Evolutionary conservation across 2,329 filamentous ascomycete genomes (phyloP), one percentile per base, ranked within the genome.

Genomic region (Sclerotinia minor): DNA sequence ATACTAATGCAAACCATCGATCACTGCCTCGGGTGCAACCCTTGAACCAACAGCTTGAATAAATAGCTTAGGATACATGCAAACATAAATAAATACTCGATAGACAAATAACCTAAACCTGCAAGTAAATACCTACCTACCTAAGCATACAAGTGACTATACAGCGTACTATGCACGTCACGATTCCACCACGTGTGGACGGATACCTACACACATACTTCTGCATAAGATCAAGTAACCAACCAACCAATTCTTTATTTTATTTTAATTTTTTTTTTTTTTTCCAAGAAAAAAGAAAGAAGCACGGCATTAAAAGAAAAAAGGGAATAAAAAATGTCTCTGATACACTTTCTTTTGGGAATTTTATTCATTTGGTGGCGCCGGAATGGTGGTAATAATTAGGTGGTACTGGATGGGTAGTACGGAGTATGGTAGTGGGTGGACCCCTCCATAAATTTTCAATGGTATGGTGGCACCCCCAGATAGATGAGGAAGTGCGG

Each of bases 91-190:
- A 26, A 65, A 26, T 52, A 41, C 38, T 41, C 11, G 38, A n/a
- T 47, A 57, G 54, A n/a, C n/a, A n/a, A n/a, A n/a, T n/a, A n/a
- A n/a, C n/a, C n/a, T n/a, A n/a, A n/a, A n/a, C n/a, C n/a, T n/a
- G n/a, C n/a, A 29, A 29, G 29, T 29, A 29, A 29, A n/a, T n/a
- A n/a, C 29, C 29, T 29, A 29, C 29, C 29, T 29, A 5, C 29
- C 29, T 29, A 29, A 29, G 29, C 5, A 29, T 29, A 5, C 5
- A 47, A 60, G 17, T 38, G 58, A 24, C 49, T 52, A n/a, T n/a
- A n/a, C n/a, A n/a, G n/a, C n/a, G n/a, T n/a, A n/a, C n/a, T n/a
- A 52, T 66, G 64, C 64, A 66, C 64, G 64, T 66, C 64, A 66
- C 64, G 64, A 53, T 49, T 19, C 45, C 21, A 52, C 55, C 64